Conservation (phyloP, 148 eudicot genomes). For the Oxyria digyna region DNA sequence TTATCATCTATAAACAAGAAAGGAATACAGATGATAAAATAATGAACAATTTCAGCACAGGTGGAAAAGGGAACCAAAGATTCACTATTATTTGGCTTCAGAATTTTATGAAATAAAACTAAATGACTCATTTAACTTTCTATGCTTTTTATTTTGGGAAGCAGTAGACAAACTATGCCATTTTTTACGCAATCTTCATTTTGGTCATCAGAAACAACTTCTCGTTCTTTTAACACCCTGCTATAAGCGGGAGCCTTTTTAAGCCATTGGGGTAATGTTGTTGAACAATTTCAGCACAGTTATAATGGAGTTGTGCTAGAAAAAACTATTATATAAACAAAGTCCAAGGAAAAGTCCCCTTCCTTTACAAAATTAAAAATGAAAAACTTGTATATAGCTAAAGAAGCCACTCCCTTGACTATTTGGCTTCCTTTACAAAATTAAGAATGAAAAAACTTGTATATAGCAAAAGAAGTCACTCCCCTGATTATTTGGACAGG, state of each 20-base stretch:
- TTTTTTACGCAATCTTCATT: too few species aligned
- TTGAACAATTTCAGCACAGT: neutral
- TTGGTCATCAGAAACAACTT: too few species aligned
- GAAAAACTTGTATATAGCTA: neutral
- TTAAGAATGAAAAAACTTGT: neutral
- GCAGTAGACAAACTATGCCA: too few species aligned
- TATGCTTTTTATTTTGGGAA: too few species aligned
- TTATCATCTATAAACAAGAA: slow-evolving; percentile 21
- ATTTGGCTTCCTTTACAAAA: neutral
- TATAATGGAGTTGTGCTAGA: neutral
- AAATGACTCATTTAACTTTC: too few species aligned
- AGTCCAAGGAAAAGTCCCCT: neutral
- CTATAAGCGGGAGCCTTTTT: too few species aligned
- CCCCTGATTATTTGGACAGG: neutral
- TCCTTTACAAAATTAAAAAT: neutral
- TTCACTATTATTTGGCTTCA: too few species aligned
- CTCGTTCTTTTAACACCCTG: too few species aligned
- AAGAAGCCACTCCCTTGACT: neutral
- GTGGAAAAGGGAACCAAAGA: too few species aligned
- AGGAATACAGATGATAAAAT: slow-evolving; percentile 2
- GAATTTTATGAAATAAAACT: too few species aligned
- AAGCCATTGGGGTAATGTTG: too few species aligned
- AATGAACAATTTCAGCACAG: neutral
- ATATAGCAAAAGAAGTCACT: neutral
- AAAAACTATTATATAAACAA: neutral